phyloP scores from a whole-genome alignment of 2,329 filamentous ascomycete species.

The Endocalyx cinctus region DNA sequence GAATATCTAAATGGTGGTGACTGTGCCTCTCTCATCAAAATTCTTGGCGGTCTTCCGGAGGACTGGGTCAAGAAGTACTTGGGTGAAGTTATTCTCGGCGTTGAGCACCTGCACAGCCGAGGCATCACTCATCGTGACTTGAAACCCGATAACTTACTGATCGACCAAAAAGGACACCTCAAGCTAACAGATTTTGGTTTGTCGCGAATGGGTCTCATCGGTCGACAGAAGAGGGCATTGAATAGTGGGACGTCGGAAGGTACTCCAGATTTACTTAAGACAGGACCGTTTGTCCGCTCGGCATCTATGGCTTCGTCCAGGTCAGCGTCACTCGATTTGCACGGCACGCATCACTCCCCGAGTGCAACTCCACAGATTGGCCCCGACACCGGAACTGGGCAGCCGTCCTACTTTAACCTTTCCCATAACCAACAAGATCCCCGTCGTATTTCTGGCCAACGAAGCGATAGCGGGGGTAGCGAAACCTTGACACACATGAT shows the following conservation, averaged over 20 bases:
- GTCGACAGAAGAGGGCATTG: conserved; percentile 89
- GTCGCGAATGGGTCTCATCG: conserved; percentile 94
- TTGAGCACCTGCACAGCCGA: conserved; percentile 89
- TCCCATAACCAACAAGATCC: conserved; percentile 53
- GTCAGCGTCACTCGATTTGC: conserved; percentile 89
- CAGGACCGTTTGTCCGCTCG: conserved; percentile 83
- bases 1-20: conserved; percentile 98
- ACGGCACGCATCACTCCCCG: conserved; percentile 68
- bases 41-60: conserved; percentile 85
- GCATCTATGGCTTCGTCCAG: conserved; percentile 84
- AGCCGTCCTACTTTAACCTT: conserved; percentile 91
- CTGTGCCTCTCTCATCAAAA: conserved; percentile 93
- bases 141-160: conserved; percentile 95
- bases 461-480: conserved; percentile 89
- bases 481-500: conserved; percentile 82
- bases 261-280: conserved; percentile 88
- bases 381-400: conserved; percentile 69
- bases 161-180: conserved; percentile 92
- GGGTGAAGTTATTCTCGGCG: conserved; percentile 91
- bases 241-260: conserved; percentile 72
- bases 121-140: conserved; percentile 96
- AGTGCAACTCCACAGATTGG: conserved; percentile 82
- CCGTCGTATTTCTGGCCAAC: conserved; percentile 69
- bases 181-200: conserved; percentile 97
- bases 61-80: conserved; percentile 99